Base-by-base conservation (phyloP, 176 grass and related monocot genomes). In the Carex cristatella region DNA sequence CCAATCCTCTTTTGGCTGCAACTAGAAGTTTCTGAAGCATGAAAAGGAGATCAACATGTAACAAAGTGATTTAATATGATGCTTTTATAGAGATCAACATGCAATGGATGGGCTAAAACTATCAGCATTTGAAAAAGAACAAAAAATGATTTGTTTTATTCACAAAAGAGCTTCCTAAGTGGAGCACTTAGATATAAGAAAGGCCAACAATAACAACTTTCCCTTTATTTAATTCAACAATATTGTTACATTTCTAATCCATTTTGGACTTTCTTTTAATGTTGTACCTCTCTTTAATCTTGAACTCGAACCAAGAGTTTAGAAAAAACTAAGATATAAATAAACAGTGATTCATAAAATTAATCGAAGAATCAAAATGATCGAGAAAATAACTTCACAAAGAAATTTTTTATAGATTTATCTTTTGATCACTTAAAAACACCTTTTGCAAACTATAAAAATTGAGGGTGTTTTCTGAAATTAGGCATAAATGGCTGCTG, bases 1-100 rank as follows among this genome's bases (percentile, higher is more conserved):
- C 91, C 83, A 98, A 83, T 87, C 76, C 89, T 76, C 93, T 93
- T 85, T 84, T 93, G 55, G 95, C 95, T 85, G 89, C 91, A 54
- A 95, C 81, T 46, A 98, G 68, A 86, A 98, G 91, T 89, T 92
- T 98, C 95, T 98, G 89, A 23, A 66, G 79, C 73, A 93, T 58
- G 56, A 65, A 86, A 84, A 66, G 15, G 68, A 90, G 69, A 44
- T 76, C 84, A 79, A 68, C 49, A 78, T 78, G 53, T 32, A 57
- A 28, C 10, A 78, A 78, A 78, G 74, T 78, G 11, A 78, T 57
- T 7, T 10, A 33, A 57, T 56, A 76, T 54, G 8, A 74, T 77
- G n/a, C 11, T 55, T 14, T 42, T 51, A 32, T 32, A 55, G 49
- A 23, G 23, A 23, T 23, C 23, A 23, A 23, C 44, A 74, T 77